Evolutionary conservation across 176 grass and related monocot species (phyloP), one percentile per base, ranked within the genome.

Genomic region (Olyra latifolia): DNA sequence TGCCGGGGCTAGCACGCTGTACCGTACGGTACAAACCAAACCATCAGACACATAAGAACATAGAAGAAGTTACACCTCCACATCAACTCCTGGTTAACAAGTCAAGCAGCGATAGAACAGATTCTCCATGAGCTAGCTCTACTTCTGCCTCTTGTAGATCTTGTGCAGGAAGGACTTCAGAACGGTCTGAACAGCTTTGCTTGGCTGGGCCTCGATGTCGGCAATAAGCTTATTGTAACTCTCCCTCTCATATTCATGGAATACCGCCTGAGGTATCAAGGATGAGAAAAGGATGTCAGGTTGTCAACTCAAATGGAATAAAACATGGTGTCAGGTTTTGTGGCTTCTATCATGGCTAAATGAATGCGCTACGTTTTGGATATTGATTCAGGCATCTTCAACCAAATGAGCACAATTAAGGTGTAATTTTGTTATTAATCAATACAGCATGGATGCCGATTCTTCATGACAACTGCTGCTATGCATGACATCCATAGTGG

Each of bases 141-240:
- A 97, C 78, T 92, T 97, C 72, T 85, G 49, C 89, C 94, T 91
- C 80, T 90, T 92, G 94, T 97, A 97, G 72, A 97, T 97, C 77
- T 94, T 97, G 56, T 92, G 82, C 64, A 97, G 77, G 87, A 97
- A 94, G 65, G 94, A 97, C 88, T 88, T 94, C 62, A 94, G 41
- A 17, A 97, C 94, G 62, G 79, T 71, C 69, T 97, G 94, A 67
- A 97, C 91, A 10, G 84, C 89, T 55, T 86, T 90, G 87, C 64
- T 94, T 0, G 91, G 91, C 55, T 97, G 91, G 63, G 89, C 87
- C 80, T 97, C 89, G 10, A 97, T 97, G n/a, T 87, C 90, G 2
- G 81, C 69, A 4, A 92, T 92, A 82, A 97, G 79, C 68, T 88
- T 84, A 74, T 71, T 89, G 40, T 94, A 97, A n/a, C 89, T 94